These are phyloP conservation scores for Berberis thunbergii DNA, from an alignment of 164 flowering plant genomes.

Conservation along the genomic window DNA sequence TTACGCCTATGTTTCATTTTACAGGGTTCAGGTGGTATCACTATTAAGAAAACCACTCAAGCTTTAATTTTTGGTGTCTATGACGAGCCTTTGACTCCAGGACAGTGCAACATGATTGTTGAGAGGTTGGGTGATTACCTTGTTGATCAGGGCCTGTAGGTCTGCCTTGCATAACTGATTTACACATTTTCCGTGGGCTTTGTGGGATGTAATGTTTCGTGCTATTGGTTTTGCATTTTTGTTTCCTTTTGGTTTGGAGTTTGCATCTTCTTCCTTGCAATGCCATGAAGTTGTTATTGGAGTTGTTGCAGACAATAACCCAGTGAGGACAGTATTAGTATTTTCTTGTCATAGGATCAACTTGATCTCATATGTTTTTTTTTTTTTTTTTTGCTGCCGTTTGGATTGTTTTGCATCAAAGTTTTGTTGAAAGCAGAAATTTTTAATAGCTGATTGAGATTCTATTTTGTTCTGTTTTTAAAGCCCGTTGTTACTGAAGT, in stretches of 20 bases:
- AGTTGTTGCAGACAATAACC: conserved; percentile 31
- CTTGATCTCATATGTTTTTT: conserved; percentile 1
- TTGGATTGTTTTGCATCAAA: not conserved
- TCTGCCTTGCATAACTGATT: conserved; percentile 1
- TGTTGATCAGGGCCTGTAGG: conserved; percentile 42
- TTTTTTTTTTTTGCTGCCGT: not conserved
- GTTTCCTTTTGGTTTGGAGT: conserved; percentile 5
- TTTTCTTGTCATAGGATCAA: conserved; percentile 5
- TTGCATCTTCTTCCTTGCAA: conserved; percentile 14
- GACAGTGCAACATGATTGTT: conserved; percentile 48
- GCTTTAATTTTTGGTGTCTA: conserved; percentile 39
- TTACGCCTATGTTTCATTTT: not conserved
- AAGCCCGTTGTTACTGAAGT: too few species aligned
- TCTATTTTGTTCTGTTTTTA: too few species aligned
- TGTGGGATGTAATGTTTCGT: not conserved
- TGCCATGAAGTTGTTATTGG: conserved; percentile 13
- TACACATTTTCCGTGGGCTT: not conserved
- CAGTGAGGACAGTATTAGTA: conserved; percentile 7
- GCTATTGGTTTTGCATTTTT: conserved; percentile 4
- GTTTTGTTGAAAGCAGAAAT: too few species aligned
- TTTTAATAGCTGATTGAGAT: too few species aligned
- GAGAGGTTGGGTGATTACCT: conserved; percentile 56
- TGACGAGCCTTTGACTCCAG: conserved; percentile 48
- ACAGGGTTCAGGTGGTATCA: conserved; percentile 43
- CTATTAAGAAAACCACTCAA: conserved; percentile 34